A percentile compares a stretch with the other conserved stretches of the same genome.
phyloP scores from a whole-genome alignment of 495 filamentous ascomycete species.

The Xylaria venustula region DNA sequence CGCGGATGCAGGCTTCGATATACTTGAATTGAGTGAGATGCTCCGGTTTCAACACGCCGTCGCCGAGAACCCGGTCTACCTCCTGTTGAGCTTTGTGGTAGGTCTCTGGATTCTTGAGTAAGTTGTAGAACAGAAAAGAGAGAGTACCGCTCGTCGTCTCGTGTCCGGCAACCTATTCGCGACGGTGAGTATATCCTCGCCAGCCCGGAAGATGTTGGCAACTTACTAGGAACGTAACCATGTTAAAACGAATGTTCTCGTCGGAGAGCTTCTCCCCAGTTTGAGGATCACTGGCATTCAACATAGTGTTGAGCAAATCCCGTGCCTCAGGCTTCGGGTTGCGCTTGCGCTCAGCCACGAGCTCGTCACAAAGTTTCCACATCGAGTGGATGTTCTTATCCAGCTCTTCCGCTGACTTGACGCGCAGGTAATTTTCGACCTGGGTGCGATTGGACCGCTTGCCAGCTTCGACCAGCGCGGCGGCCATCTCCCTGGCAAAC shows the following conservation, averaged over 20 bases:
- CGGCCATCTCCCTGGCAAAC: slow-evolving; percentile 57
- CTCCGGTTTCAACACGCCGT: slow-evolving; percentile 54
- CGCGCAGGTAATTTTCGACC: slow-evolving; percentile 46
- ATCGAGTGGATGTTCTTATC: slow-evolving; percentile 52
- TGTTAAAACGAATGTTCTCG: slow-evolving; percentile 57
- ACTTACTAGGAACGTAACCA: slow-evolving; percentile 60
- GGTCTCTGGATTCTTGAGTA: slow-evolving; percentile 34
- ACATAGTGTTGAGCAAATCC: slow-evolving; percentile 63
- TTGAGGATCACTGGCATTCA: slow-evolving; percentile 56
- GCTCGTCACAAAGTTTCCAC: slow-evolving; percentile 49
- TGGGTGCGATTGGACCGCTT: slow-evolving; percentile 41
- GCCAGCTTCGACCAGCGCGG: slow-evolving; percentile 49
- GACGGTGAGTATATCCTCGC: not conserved
- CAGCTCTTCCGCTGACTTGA: slow-evolving; percentile 48
- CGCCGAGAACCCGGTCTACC: slow-evolving; percentile 53
- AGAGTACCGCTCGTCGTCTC: slow-evolving; percentile 57
- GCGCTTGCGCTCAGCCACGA: slow-evolving; percentile 52
- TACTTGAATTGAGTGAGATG: slow-evolving; percentile 62
- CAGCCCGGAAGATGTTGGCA: slow-evolving; percentile 20
- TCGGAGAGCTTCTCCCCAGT: slow-evolving; percentile 57
- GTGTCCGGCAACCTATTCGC: slow-evolving; percentile 43
- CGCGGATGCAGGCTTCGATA: slow-evolving; percentile 54
- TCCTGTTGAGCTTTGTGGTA: slow-evolving; percentile 33
- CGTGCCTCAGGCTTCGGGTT: slow-evolving; percentile 53
- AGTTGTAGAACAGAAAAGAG: slow-evolving; percentile 37